Evolutionary conservation across 2,329 filamentous ascomycete species (phyloP), one percentile per base, ranked within the genome.

Genomic region (Colletotrichum sansevieriae): DNA sequence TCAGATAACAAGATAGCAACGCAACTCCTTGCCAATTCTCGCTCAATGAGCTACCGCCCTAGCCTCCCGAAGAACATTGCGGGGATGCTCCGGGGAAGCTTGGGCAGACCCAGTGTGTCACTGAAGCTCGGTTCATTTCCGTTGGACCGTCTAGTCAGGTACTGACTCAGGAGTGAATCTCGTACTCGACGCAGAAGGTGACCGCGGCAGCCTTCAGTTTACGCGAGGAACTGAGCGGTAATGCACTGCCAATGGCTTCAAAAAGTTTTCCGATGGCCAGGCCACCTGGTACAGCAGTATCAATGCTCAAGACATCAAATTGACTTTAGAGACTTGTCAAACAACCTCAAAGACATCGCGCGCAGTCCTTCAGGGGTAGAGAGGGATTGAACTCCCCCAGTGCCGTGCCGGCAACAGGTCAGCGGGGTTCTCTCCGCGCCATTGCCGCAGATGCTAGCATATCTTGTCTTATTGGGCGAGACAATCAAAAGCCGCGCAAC

Each of bases 41-140:
- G 62, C 62, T 56, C 55, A 25, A 18, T 25, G 49, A 61, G 62
- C 65, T 62, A 44, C 46, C 62, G 46, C 44, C 65, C 54, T 49
- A 61, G 54, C 52, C 57, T 63, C 43, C 59, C 39, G 39, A 46
- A 41, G 47, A 12, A 49, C 44, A 51, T 68, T 54, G 68, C 68
- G 60, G 69, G 69, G 69, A 44, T 63, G 13, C 49, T 57, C 69
- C 63, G 69, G 69, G 69, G 69, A 71, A 71, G 66, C 61, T 59
- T 66, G 51, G 65, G 66, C 44, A 66, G 66, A 66, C 56, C 61
- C 61, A 70, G 25, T 59, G 43, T 54, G 56, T 62, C 62, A 52
- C 37, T 55, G 56, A 58, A 44, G 60, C 61, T 65, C 55, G 63
- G 67, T 63, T 71, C 70, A 68, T 68, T 70, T 71, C 68, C 63